These are phyloP conservation scores for Bjerkandera adusta DNA, from an alignment of 1,284 basidiomycete genomes.

Conservation along the genomic window DNA sequence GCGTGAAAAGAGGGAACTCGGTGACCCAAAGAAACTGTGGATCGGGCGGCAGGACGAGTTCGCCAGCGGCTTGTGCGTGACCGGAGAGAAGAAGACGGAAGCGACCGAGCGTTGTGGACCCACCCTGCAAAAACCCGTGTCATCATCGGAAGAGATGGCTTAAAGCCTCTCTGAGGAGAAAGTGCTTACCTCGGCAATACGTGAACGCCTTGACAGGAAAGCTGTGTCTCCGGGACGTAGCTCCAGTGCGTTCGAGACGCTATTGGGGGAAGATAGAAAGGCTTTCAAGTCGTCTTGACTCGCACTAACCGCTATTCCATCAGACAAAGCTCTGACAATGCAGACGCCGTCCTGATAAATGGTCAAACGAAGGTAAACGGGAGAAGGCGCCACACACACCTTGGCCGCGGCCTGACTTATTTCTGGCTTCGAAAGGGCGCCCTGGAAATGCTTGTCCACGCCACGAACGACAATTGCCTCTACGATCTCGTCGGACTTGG, in stretches of 20 bases:
- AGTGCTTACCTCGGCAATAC: slow-evolving; percentile 41
- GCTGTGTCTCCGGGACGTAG: slow-evolving; percentile 27
- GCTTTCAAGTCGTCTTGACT: slow-evolving; percentile 5
- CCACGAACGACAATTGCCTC: slow-evolving; percentile 51
- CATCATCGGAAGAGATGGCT: not conserved
- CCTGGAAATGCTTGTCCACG: slow-evolving; percentile 19
- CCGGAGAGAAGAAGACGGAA: slow-evolving; percentile 69
- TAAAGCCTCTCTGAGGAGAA: not conserved
- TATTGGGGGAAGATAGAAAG: slow-evolving; percentile 6
- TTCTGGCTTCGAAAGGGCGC: slow-evolving; percentile 12
- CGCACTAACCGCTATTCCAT: not conserved
- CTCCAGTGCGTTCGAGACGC: slow-evolving; percentile 22
- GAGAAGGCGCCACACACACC: slow-evolving; percentile 1
- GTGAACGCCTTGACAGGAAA: slow-evolving; percentile 46
- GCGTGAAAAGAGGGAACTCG: slow-evolving; percentile 93
- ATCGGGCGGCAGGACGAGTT: slow-evolving; percentile 39
- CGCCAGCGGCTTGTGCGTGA: slow-evolving; percentile 56
- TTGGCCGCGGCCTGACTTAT: slow-evolving; percentile 7
- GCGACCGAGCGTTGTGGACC: slow-evolving; percentile 81
- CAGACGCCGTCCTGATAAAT: slow-evolving; percentile 4
- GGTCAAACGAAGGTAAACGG: not conserved
- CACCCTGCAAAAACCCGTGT: slow-evolving; percentile 51
- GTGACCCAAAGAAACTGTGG: slow-evolving; percentile 96
- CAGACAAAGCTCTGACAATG: slow-evolving; percentile 2
- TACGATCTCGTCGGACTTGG: slow-evolving; percentile 42